phyloP scores from a whole-genome alignment of 176 grass and related monocot species.

The Aegilops longissima region DNA sequence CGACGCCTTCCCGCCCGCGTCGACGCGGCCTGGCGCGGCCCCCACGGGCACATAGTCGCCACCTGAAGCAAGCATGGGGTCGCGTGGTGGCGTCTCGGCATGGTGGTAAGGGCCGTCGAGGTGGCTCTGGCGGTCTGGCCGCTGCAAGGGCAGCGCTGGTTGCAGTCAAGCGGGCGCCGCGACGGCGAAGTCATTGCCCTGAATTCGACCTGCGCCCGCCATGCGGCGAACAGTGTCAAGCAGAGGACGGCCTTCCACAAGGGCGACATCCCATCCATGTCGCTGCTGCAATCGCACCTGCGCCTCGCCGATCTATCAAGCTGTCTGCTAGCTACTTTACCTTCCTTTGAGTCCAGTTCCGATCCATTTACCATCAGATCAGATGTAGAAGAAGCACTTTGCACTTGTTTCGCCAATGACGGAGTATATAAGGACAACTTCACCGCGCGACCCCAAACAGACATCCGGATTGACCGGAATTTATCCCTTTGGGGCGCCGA shows the following conservation, averaged over 20 bases:
- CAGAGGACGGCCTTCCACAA: not conserved
- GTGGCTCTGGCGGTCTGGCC: not conserved
- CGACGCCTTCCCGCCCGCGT: too few species aligned
- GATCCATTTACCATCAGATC: too few species aligned
- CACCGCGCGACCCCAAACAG: too few species aligned
- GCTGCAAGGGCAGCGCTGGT: not conserved
- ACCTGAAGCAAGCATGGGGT: not conserved
- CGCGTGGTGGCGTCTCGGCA: not conserved
- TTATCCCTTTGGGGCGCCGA: too few species aligned
- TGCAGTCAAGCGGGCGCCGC: not conserved
- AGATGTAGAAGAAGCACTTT: too few species aligned
- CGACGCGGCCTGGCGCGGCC: not conserved
- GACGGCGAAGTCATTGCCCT: not conserved
- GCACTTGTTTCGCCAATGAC: too few species aligned
- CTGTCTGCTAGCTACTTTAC: too few species aligned
- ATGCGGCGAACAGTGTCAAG: not conserved
- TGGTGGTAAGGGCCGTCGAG: not conserved
- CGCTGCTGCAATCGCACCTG: not conserved
- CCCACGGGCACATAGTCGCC: not conserved
- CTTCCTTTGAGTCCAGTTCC: too few species aligned
- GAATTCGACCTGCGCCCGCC: not conserved
- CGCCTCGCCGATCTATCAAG: not conserved
- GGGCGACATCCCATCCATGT: not conserved
- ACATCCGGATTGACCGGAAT: too few species aligned
- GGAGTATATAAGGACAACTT: too few species aligned